Evolutionary conservation across 2,329 filamentous ascomycete species (phyloP), one percentile per base, ranked within the genome.

Genomic region (Davidsoniella australis): DNA sequence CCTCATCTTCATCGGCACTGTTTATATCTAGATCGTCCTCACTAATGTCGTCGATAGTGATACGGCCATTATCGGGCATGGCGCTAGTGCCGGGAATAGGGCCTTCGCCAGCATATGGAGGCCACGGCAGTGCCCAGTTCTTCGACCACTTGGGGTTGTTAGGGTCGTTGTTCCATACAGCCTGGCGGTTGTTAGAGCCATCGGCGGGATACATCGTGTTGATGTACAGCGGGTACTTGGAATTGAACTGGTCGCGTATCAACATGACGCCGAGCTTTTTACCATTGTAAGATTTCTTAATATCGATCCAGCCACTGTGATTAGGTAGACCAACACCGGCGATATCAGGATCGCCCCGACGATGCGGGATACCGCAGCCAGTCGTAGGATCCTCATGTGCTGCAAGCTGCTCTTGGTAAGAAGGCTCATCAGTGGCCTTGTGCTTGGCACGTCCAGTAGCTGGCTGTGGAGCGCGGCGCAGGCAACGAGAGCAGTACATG

Each of bases 51-150:
- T 45, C 51, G 8, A 14, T n/a, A 9, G 26, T 41, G 16, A 50
- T 36, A n/a, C 43, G 44, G 1, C 23, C 41, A 18, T 46, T 48
- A 43, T 42, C 51, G 46, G 39, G 26, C n/a, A 20, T 20, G 2
- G 29, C 18, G 18, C n/a, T 29, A 9, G 29, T 36, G 26, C 18
- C 36, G 12, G 51, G 48, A 7, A 53, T 47, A 10, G 41, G 48
- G 2, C 45, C 51, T 2, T 44, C 12, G 33, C 52, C 52, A 36
- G 44, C 44, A 20, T 51, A 54, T 2, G 52, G 49, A 7, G 52
- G 52, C 52, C 52, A 54, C 17, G 52, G 49, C 43, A 54, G 38
- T 24, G 16, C 46, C 52, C 52, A 52, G 43, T 47, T 45, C 2
- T 26, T 18, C 7, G 36, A 23, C 43, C 44, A 44, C 2, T 37